These are phyloP conservation scores for Daldinia loculata DNA, from an alignment of 495 filamentous ascomycete species.

Conservation along the genomic window DNA sequence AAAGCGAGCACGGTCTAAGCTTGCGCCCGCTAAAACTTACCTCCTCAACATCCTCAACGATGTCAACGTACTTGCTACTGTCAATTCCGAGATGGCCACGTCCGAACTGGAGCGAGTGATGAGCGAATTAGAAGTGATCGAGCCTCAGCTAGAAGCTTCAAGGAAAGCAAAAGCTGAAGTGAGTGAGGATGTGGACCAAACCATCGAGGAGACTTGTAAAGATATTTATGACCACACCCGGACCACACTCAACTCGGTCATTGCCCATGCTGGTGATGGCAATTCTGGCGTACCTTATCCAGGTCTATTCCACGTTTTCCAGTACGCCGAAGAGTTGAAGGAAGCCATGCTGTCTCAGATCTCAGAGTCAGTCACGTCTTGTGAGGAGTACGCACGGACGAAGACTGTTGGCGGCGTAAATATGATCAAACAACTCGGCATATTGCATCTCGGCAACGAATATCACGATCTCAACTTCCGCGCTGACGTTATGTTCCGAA, in stretches of 20 bases:
- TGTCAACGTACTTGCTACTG: slow-evolving; percentile 78
- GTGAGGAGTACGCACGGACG: slow-evolving; percentile 83
- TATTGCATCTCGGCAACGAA: slow-evolving; percentile 87
- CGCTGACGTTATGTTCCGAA: slow-evolving; percentile 89
- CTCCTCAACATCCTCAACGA: slow-evolving; percentile 93
- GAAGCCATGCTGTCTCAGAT: slow-evolving; percentile 90
- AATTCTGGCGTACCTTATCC: slow-evolving; percentile 86
- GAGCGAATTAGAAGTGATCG: slow-evolving; percentile 79
- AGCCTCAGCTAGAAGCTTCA: slow-evolving; percentile 83
- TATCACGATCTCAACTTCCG: slow-evolving; percentile 86
- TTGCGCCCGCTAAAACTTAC: slow-evolving; percentile 95
- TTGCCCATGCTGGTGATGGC: slow-evolving; percentile 75
- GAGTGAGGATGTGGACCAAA: slow-evolving; percentile 79
- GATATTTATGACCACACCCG: slow-evolving; percentile 86
- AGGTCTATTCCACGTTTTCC: slow-evolving; percentile 82
- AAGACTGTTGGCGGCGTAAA: slow-evolving; percentile 85
- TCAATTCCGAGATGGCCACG: slow-evolving; percentile 88
- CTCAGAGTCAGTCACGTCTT: slow-evolving; percentile 74
- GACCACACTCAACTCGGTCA: slow-evolving; percentile 72
- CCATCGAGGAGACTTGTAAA: slow-evolving; percentile 83
- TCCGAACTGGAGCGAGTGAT: slow-evolving; percentile 85
- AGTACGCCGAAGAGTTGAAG: slow-evolving; percentile 93
- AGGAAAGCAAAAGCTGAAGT: slow-evolving; percentile 84
- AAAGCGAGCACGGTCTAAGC: slow-evolving; percentile 92
- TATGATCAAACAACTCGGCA: slow-evolving; percentile 84